Conservation (phyloP, 176 grass and related monocot species). For the Coix lacrymajobi region DNA sequence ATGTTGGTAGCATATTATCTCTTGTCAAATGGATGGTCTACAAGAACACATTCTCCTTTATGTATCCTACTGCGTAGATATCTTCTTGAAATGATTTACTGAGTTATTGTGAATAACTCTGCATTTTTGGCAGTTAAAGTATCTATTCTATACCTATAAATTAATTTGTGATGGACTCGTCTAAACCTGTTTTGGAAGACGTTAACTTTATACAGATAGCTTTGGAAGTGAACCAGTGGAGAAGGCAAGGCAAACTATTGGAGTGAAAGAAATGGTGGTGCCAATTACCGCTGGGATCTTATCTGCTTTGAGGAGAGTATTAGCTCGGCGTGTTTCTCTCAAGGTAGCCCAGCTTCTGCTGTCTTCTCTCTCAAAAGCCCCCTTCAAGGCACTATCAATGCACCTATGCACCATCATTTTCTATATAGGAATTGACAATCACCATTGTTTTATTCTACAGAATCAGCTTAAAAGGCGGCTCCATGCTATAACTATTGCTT, state of each 20-base stretch:
- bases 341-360: conserved; percentile 52
- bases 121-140: not conserved
- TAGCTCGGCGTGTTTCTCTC: conserved; percentile 88
- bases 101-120: not conserved
- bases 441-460: conserved; percentile 35
- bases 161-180: not conserved
- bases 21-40: conserved; percentile 86
- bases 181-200: not conserved
- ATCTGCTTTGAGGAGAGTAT: conserved; percentile 89
- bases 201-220: conserved; percentile 82
- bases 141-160: conserved; percentile 1
- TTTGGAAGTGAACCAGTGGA: conserved; percentile 62
- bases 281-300: conserved; percentile 88
- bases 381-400: not conserved
- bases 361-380: not conserved
- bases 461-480: conserved; percentile 97
- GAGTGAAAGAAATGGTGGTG: conserved; percentile 79
- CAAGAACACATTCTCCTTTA: conserved; percentile 73
- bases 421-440: conserved; percentile 20
- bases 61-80: conserved; percentile 63
- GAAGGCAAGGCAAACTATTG: conserved; percentile 47
- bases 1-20: conserved; percentile 94
- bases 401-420: not conserved
- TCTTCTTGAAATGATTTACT: conserved; percentile 16
- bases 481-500: conserved; percentile 92